A percentile compares a stretch with the other conserved stretches of the same genome.
These are phyloP conservation scores for Alternaria brassicae DNA, from an alignment of 2,329 filamentous ascomycete species.

Conservation along the genomic window DNA sequence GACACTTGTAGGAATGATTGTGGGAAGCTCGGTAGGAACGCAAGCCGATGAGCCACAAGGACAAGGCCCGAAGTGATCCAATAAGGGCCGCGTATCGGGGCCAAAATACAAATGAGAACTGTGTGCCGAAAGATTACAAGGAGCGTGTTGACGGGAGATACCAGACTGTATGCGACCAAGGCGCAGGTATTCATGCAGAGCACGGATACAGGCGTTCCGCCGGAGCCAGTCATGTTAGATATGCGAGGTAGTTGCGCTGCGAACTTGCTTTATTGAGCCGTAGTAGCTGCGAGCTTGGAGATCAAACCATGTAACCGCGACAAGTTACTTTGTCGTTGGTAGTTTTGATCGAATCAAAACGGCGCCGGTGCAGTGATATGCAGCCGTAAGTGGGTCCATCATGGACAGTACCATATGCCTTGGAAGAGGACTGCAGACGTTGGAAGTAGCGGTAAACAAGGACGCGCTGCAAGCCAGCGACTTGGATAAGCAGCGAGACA, in stretches of 20 bases:
- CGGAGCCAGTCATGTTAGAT: conserved; percentile 38
- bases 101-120: conserved; percentile 47
- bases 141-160: conserved; percentile 39
- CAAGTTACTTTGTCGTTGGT: conserved; percentile 43
- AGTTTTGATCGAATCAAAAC: conserved; percentile 41
- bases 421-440: conserved; percentile 23
- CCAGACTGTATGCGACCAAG: conserved; percentile 31
- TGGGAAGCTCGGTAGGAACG: conserved; percentile 39
- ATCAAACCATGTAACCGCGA: conserved; percentile 40
- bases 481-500: conserved; percentile 43
- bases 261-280: conserved; percentile 38
- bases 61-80: conserved; percentile 33
- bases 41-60: conserved; percentile 31
- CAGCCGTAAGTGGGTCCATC: conserved; percentile 37
- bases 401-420: conserved; percentile 29
- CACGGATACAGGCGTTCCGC: conserved; percentile 43
- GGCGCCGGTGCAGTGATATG: conserved; percentile 34
- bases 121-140: conserved; percentile 47
- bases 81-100: conserved; percentile 30
- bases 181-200: conserved; percentile 42
- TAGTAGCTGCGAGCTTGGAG: conserved; percentile 36
- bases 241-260: conserved; percentile 29
- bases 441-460: conserved; percentile 49
- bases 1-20: conserved; percentile 33
- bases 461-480: conserved; percentile 33